Evolutionary conservation across 1,284 basidiomycete species (phyloP).

Genomic region (Ganoderma resinaceum): DNA sequence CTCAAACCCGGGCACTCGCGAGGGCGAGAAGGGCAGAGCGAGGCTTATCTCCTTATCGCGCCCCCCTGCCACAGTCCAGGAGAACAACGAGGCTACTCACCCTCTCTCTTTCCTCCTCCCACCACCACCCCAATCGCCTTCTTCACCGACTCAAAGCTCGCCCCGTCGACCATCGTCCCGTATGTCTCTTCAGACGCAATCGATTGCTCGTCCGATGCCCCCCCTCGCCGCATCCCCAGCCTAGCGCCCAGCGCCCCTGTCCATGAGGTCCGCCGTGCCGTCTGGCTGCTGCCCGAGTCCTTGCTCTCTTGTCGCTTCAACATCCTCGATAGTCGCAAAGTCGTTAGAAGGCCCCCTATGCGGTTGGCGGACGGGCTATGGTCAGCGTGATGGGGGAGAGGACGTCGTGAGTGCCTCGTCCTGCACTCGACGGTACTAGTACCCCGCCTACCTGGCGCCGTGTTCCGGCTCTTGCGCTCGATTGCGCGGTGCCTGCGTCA

Average conservation of each 20-base stretch:
- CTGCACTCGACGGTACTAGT: conserved; percentile 19
- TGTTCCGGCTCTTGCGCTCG: conserved; percentile 31
- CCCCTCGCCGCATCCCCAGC: conserved; percentile 16
- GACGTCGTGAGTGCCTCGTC: conserved; percentile 15
- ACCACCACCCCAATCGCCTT: conserved; percentile 18
- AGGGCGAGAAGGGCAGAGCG: neutral
- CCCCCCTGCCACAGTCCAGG: neutral
- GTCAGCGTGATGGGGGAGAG: conserved; percentile 5
- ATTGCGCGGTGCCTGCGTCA: conserved; percentile 33
- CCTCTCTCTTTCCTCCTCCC: conserved; percentile 26
- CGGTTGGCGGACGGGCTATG: conserved; percentile 10
- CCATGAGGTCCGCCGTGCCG: conserved; percentile 24
- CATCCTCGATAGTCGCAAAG: conserved; percentile 5
- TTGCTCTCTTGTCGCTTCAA: conserved; percentile 23
- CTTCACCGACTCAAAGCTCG: conserved; percentile 21
- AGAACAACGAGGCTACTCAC: conserved; percentile 34
- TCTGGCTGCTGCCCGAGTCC: conserved; percentile 17
- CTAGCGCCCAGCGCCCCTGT: conserved; percentile 28
- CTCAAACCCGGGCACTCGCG: no score
- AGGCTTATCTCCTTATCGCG: conserved; percentile 32
- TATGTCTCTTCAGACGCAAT: conserved; percentile 17
- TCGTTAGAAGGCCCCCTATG: conserved; percentile 4
- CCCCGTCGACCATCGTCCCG: conserved; percentile 20
- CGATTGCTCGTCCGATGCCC: conserved; percentile 13
- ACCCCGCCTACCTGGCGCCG: conserved; percentile 24